These are phyloP conservation scores for Pichia sp. DNA, from an alignment of 1,139 yeast species.

Conservation along the genomic window DNA sequence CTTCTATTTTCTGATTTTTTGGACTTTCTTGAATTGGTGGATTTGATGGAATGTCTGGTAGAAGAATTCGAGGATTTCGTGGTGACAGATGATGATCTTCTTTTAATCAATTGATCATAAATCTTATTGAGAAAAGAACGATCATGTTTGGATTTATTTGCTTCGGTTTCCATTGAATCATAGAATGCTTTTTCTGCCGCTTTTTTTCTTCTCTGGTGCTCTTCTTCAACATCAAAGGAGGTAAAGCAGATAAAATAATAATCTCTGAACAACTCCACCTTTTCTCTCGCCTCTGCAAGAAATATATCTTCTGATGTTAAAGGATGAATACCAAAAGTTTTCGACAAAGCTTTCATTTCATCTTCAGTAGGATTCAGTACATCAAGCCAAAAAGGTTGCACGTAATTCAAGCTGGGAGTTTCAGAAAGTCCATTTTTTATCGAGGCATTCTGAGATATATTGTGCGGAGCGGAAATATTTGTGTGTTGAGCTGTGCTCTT, in stretches of 20 bases:
- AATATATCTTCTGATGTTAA: constrained; percentile 93
- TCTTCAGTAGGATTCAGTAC: constrained; percentile 90
- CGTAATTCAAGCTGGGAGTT: neutral
- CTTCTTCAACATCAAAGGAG: constrained; percentile 81
- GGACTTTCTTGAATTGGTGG: constrained; percentile 6
- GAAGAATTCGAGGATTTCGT: neutral
- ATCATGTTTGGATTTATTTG: constrained; percentile 8
- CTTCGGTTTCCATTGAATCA: constrained; percentile 27
- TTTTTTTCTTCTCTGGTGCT: constrained; percentile 38
- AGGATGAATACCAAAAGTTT: constrained; percentile 92
- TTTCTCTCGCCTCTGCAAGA: constrained; percentile 89
- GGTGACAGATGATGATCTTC: constrained; percentile 1
- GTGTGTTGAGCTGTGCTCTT: neutral
- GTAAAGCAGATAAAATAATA: constrained; percentile 92
- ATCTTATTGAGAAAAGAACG: constrained; percentile 7
- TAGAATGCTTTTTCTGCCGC: constrained; percentile 18
- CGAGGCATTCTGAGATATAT: constrained; percentile 1
- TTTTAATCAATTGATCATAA: constrained; percentile 1
- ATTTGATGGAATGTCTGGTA: constrained; percentile 1
- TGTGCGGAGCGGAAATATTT: neutral
- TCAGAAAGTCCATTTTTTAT: neutral
- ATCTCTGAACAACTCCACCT: constrained; percentile 83
- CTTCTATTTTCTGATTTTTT: constrained; percentile 3
- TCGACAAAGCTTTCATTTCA: constrained; percentile 83
- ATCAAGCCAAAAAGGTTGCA: constrained; percentile 80